These are phyloP conservation scores for Gremmenia infestans DNA, from an alignment of 2,329 filamentous ascomycete species.

Conservation along the genomic window DNA sequence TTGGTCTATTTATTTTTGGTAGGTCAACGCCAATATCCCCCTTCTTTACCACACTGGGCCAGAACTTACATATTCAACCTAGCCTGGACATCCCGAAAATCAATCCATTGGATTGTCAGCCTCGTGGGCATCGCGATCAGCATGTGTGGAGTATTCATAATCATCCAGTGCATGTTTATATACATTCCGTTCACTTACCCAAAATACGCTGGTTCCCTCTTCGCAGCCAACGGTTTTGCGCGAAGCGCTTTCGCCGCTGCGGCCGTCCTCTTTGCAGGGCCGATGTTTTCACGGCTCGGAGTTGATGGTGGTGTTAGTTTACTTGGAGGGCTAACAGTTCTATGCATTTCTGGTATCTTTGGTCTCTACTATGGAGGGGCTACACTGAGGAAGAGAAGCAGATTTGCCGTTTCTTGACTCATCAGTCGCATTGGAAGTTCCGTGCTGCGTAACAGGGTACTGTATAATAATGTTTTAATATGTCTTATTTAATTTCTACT, in stretches of 20 bases:
- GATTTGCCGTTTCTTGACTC: slow-evolving; percentile 7
- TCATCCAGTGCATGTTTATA: slow-evolving; percentile 52
- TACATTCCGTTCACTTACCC: slow-evolving; percentile 45
- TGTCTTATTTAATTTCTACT: no score
- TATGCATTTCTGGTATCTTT: slow-evolving; percentile 52
- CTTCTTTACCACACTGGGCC: neutral
- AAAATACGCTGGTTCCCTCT: slow-evolving; percentile 47
- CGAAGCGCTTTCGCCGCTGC: slow-evolving; percentile 41
- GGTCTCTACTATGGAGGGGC: slow-evolving; percentile 13
- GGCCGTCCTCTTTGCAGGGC: slow-evolving; percentile 53
- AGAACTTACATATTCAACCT: neutral
- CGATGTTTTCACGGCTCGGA: slow-evolving; percentile 54
- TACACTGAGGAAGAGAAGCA: slow-evolving; percentile 10
- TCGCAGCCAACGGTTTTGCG: slow-evolving; percentile 35
- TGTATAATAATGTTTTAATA: no score
- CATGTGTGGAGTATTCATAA: slow-evolving; percentile 33
- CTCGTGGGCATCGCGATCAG: slow-evolving; percentile 50
- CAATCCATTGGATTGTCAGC: slow-evolving; percentile 49
- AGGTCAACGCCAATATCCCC: neutral
- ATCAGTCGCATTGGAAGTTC: no score
- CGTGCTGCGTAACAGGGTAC: no score
- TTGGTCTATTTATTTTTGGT: slow-evolving; percentile 54
- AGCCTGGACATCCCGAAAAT: slow-evolving; percentile 44
- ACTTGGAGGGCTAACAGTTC: slow-evolving; percentile 47
- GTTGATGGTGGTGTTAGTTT: slow-evolving; percentile 51